Evolutionary conservation across 108 stramenopile species (phyloP).

Genomic region (Fragilaria crotonensis): DNA sequence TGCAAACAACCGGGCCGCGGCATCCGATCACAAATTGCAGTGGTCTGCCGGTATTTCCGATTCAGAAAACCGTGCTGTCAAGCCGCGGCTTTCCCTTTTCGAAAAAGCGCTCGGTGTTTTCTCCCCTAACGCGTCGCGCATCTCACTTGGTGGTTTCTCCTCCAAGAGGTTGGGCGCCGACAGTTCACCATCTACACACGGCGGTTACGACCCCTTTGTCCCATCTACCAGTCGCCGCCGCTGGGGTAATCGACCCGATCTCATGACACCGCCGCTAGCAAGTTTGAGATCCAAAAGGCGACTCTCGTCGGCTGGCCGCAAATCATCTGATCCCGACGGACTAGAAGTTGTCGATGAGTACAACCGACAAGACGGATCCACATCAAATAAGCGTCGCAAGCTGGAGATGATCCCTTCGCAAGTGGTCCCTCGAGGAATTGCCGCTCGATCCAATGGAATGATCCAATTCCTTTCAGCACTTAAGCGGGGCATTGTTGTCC

Average conservation of each 20-base stretch:
- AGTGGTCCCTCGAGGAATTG: conserved; percentile 52
- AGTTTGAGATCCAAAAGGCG: conserved; percentile 8
- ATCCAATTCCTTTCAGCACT: conserved; percentile 68
- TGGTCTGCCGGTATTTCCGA: background rate
- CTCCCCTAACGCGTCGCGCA: background rate
- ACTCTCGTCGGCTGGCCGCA: background rate
- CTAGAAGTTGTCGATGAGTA: background rate
- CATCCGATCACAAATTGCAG: background rate
- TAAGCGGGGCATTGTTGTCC: conserved; percentile 72
- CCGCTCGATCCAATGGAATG: conserved; percentile 70
- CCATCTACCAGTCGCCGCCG: conserved; percentile 22
- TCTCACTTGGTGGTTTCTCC: background rate
- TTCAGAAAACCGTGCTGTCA: background rate
- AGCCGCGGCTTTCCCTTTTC: background rate
- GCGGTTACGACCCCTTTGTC: background rate
- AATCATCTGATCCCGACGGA: background rate
- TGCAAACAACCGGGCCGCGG: background rate
- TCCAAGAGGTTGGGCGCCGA: background rate
- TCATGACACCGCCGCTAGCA: conserved; percentile 33
- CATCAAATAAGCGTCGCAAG: background rate
- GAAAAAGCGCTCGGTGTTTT: background rate
- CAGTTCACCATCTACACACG: background rate
- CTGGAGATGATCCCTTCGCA: conserved; percentile 35
- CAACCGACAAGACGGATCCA: too few species aligned
- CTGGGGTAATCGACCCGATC: conserved; percentile 33